Evolutionary conservation across 1,284 basidiomycete genomes (phyloP), one percentile per base, ranked within the genome.

Genomic region (Fomitopsis palustris): DNA sequence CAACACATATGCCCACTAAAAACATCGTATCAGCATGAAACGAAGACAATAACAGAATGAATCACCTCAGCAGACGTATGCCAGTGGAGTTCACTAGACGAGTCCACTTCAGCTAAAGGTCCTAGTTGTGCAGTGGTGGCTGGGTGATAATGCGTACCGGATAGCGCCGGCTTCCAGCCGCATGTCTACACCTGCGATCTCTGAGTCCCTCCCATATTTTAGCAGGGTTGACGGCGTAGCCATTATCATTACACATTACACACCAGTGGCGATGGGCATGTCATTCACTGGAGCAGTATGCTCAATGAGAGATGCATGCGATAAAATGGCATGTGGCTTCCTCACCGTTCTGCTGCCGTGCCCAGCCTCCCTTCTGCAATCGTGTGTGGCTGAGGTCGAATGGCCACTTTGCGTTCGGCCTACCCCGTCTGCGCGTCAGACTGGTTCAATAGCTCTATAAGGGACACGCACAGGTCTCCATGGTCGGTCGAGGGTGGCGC

Each of bases 311-410:
- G 4, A 21, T 4, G 23, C 19, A 43, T 19, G 4, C 7, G n/a
- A 43, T 17, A 43, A 4, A 7, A 19, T 4, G 19, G 4, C 8
- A 21, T 4, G n/a, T n/a, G n/a, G n/a, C n/a, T 5, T n/a, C 60
- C 75, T 49, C 61, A 84, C 86, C 69, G 62, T 88, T 89, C 72
- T 90, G 79, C 65, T 88, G 81, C 56, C 87, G 80, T 38, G 87
- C 85, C 88, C 88, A 92, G 0, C 89, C 89, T 23, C 88, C 88
- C 0, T 82, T 82, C 60, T 85, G 83, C 21, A 92, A 70, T 27
- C 87, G 82, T 65, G 87, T 90, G 70, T 86, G 84, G 59, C 86
- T 88, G 58, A 90, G 70, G 59, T 77, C 75, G 71, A 90, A 88
- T 0, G 88, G 82, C 88, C 88, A 90, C 69, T 89, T 90, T 12